These are phyloP conservation scores for Suhomyces tanzawaensis DNA, from an alignment of 805 yeast genomes.

Conservation along the genomic window DNA sequence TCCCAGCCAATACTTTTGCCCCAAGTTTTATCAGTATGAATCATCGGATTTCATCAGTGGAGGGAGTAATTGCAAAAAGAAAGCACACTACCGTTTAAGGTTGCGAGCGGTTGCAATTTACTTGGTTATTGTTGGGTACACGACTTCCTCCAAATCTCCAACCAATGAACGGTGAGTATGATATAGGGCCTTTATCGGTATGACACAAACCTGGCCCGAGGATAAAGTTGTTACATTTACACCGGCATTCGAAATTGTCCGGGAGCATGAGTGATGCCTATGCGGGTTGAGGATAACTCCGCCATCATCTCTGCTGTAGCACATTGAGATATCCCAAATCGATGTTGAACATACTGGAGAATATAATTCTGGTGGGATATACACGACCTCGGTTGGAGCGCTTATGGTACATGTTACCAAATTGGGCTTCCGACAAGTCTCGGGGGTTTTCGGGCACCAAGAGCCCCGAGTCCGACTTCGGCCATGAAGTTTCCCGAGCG, in stretches of 20 bases:
- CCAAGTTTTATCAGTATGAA: constrained; percentile 1
- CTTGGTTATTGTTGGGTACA: background rate
- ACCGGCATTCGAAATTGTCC: background rate
- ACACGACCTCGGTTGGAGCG: no score
- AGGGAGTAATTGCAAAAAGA: constrained; percentile 1
- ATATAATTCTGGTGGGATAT: no score
- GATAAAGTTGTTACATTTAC: background rate
- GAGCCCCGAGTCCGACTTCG: background rate
- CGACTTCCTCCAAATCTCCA: constrained; percentile 2
- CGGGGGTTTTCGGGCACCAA: no score
- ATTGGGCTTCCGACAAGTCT: no score
- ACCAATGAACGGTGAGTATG: background rate
- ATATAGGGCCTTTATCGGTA: constrained; percentile 5
- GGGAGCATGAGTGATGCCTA: background rate
- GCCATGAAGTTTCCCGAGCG: background rate
- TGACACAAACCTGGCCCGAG: constrained; percentile 2
- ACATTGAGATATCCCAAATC: background rate
- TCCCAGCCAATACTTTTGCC: constrained; percentile 1
- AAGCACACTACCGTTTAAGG: no score
- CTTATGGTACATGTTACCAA: no score
- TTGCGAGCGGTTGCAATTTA: no score
- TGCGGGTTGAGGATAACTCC: background rate
- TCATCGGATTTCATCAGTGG: background rate
- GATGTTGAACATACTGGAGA: no score
- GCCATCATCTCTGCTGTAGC: background rate